Percentiles rank a stretch among this genome's conserved stretches.
Conservation (phyloP, 2,329 filamentous ascomycete species). For the Lasiodiplodia gonubiensis region DNA sequence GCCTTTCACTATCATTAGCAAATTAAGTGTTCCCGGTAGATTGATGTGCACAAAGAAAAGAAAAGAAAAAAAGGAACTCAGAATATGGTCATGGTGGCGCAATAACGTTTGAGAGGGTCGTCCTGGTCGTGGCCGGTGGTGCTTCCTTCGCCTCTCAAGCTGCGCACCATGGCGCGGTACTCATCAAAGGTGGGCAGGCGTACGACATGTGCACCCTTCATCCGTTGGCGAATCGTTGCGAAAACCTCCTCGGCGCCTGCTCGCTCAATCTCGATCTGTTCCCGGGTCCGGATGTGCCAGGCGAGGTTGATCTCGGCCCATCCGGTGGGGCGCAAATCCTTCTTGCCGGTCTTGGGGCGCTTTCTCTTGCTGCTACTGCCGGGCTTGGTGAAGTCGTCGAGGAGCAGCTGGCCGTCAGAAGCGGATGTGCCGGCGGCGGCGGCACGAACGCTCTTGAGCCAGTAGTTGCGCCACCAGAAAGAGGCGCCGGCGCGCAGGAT, state of each 20-base stretch:
- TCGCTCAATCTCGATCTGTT: slow-evolving; percentile 27
- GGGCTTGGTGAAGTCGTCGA: slow-evolving; percentile 15
- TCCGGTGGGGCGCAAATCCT: slow-evolving; percentile 9
- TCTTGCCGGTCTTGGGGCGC: background rate
- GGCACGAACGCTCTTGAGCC: slow-evolving; percentile 29
- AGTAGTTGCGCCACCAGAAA: slow-evolving; percentile 43
- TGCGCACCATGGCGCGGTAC: slow-evolving; percentile 28
- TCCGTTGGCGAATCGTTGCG: slow-evolving; percentile 17
- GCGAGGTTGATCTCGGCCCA: slow-evolving; percentile 21
- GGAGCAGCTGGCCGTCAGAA: background rate
- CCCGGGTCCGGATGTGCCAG: background rate
- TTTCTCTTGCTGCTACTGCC: background rate
- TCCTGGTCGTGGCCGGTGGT: slow-evolving; percentile 1
- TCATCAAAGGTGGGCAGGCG: slow-evolving; percentile 23
- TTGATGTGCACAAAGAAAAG: background rate
- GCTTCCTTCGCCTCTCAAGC: slow-evolving; percentile 15
- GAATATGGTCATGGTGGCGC: slow-evolving; percentile 23
- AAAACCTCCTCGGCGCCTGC: slow-evolving; percentile 27
- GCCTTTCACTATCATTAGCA: background rate
- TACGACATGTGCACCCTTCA: slow-evolving; percentile 14
- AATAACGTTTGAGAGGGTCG: slow-evolving; percentile 16
- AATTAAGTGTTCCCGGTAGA: slow-evolving; percentile 3
- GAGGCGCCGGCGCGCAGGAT: slow-evolving; percentile 39
- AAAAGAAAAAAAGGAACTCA: background rate
- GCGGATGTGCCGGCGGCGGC: background rate